phyloP scores from a whole-genome alignment of 495 filamentous ascomycete species.

The Penicillium robsamsonii region DNA sequence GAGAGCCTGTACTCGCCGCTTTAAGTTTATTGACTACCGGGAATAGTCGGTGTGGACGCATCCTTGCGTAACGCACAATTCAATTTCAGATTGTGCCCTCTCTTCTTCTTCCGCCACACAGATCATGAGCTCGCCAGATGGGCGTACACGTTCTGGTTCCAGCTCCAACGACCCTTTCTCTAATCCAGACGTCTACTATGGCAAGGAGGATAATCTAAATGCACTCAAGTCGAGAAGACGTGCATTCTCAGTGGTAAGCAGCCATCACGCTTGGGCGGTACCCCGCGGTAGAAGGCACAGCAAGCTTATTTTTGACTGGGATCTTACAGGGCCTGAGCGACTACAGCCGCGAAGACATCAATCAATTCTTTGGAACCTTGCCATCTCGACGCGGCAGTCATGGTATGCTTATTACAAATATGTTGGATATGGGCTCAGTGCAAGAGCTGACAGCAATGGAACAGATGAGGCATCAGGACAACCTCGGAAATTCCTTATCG shows the following conservation, averaged over 20 bases:
- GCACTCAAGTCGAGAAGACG: slow-evolving; percentile 39
- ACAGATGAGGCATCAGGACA: slow-evolving; percentile 50
- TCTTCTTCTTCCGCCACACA: slow-evolving; percentile 6
- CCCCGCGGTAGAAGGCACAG: slow-evolving; percentile 15
- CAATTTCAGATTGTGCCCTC: slow-evolving; percentile 14
- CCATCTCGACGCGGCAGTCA: slow-evolving; percentile 46
- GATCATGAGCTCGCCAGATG: slow-evolving; percentile 39
- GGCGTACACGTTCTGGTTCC: slow-evolving; percentile 30
- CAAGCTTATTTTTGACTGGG: slow-evolving; percentile 17
- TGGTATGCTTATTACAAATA: slow-evolving; percentile 32
- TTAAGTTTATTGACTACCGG: slow-evolving; percentile 7
- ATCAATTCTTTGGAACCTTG: slow-evolving; percentile 34
- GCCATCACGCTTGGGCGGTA: slow-evolving; percentile 19
- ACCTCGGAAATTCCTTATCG: slow-evolving; percentile 69
- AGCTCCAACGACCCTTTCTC: slow-evolving; percentile 47
- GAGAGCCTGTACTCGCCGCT: slow-evolving; percentile 2
- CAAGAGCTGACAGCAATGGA: slow-evolving; percentile 13
- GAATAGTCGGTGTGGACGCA: slow-evolving; percentile 28
- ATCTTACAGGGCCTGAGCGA: slow-evolving; percentile 36
- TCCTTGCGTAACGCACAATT: slow-evolving; percentile 24
- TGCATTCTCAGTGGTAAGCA: slow-evolving; percentile 50
- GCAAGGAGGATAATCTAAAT: slow-evolving; percentile 37
- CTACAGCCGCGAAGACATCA: slow-evolving; percentile 37
- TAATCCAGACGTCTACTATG: slow-evolving; percentile 51
- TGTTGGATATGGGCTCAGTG: not conserved